Evolutionary conservation across 768 basidiomycete genomes (phyloP).

Genomic region (Agrocybe praecox): DNA sequence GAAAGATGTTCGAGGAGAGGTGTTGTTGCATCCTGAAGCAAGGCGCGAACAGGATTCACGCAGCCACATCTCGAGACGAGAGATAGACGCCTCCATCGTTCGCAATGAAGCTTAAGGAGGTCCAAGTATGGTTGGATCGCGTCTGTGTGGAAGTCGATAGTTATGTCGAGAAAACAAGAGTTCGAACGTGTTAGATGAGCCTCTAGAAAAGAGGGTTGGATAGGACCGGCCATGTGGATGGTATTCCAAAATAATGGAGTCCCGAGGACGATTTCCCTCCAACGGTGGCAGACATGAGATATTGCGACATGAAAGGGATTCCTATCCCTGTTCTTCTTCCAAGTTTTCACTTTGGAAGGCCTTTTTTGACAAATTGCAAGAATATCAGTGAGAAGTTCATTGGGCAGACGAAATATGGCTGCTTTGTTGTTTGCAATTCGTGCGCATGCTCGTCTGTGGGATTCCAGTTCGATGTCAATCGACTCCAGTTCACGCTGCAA

Average conservation of each 20-base stretch:
- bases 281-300: constrained; percentile 47
- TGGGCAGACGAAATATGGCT: constrained; percentile 37
- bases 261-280: constrained; percentile 41
- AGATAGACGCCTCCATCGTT: constrained; percentile 41
- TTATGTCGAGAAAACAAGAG: constrained; percentile 38
- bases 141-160: constrained; percentile 28
- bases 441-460: constrained; percentile 31
- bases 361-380: constrained; percentile 18
- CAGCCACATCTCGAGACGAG: constrained; percentile 26
- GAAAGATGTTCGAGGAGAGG: constrained; percentile 43
- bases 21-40: constrained; percentile 26
- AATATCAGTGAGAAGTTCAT: constrained; percentile 41
- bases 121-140: constrained; percentile 29
- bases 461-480: constrained; percentile 32
- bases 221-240: too few species aligned
- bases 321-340: too few species aligned
- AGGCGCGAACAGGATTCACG: constrained; percentile 25
- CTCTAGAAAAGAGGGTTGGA: constrained; percentile 31
- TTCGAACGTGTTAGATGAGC: constrained; percentile 40
- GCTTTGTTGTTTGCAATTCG: constrained; percentile 35
- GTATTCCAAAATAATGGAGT: constrained; percentile 48
- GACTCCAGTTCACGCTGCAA: constrained; percentile 37
- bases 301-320: constrained; percentile 39
- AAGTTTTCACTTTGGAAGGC: too few species aligned
- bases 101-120: constrained; percentile 33